Base-by-base conservation (phyloP, 495 filamentous ascomycete genomes). In the Aspergillus steynii region DNA sequence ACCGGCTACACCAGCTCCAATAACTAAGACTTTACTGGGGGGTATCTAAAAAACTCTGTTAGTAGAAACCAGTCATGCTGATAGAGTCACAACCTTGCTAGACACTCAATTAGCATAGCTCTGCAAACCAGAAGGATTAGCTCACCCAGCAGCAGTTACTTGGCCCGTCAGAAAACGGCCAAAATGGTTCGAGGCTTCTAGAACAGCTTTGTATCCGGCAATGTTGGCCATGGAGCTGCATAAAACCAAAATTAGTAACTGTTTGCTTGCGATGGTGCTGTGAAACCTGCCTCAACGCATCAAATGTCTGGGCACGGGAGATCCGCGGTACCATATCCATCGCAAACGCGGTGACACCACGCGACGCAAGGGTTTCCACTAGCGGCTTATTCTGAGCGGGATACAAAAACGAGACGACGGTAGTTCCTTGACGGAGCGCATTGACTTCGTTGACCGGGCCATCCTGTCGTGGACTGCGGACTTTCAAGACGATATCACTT, bases 301-400 rank as follows among this genome's bases (percentile, higher is more conserved):
- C 90, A 67, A 92, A 94, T 7, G 85, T 83, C 65, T 92, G 89
- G 1, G 89, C 89, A n/a, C 90, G 81, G 0, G 90, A 93, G 63
- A 94, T 92, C 32, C 90, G 84, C 0, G 90, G 90, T 55, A 94
- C 87, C 81, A 90, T 85, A 67, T 94, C 90, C 89, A 94, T 94
- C 32, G 90, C 90, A 67, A 94, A 92, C 3, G 82, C 70, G 7
- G 86, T 90, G 2, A 84, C 83, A 37, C 86, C 86, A 9, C 82
- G 81, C 45, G 80, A 76, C 42, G 88, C 85, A 32, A 91, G 80
- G 51, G 79, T 83, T 55, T 90, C 81, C n/a, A 92, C 88, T 37
- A 90, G 69, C 25, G 80, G 71, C 65, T 81, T 85, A 66, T 91
- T 91, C 76, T 91, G 89, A 45, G 83, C 80, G 1, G 90, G 88